Conservation (phyloP, 495 filamentous ascomycete genomes). For the Rostrohypoxylon terebratum region DNA sequence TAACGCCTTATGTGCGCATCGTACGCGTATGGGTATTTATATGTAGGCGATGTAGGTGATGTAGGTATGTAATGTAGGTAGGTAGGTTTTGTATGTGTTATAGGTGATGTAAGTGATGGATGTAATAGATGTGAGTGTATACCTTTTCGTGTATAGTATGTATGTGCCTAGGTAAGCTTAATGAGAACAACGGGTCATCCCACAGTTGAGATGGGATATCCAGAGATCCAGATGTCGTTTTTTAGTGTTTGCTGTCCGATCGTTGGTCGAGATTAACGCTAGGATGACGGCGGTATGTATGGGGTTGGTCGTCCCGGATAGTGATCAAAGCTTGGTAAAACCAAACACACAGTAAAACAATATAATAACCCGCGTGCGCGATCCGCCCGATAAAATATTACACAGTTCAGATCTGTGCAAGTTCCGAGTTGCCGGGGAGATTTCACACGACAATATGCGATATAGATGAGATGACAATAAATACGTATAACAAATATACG, state of each 20-base stretch:
- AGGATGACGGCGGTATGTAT: background rate
- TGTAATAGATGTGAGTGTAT: background rate
- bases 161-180: constrained; percentile 31
- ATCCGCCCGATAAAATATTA: constrained; percentile 22
- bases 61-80: background rate
- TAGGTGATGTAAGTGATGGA: background rate
- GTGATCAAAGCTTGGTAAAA: constrained; percentile 21
- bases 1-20: constrained; percentile 20
- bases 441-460: constrained; percentile 8
- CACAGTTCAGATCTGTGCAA: constrained; percentile 19
- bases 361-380: constrained; percentile 6
- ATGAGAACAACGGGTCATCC: constrained; percentile 12
- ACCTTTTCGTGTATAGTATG: background rate
- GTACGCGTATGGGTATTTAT: constrained; percentile 14
- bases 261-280: constrained; percentile 25
- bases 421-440: constrained; percentile 19
- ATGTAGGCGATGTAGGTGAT: background rate
- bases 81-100: background rate
- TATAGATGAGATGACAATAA: constrained; percentile 17
- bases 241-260: constrained; percentile 17
- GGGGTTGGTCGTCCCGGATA: constrained; percentile 4
- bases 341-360: constrained; percentile 16
- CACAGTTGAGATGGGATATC: background rate
- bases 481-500: constrained; percentile 4
- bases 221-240: background rate